phyloP scores from a whole-genome alignment of 140 eudicot species.

The Senecio squalidus region DNA sequence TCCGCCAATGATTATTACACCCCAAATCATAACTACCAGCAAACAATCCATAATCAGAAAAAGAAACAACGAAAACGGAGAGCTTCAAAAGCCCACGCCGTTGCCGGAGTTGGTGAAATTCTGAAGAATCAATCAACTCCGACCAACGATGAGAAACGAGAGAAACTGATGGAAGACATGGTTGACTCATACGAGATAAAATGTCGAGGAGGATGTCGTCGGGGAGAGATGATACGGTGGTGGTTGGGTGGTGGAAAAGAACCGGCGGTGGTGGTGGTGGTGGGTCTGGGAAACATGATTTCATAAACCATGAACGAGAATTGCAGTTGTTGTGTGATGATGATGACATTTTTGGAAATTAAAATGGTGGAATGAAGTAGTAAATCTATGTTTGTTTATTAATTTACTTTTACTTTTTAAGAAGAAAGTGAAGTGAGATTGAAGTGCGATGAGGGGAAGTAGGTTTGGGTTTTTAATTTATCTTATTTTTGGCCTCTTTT shows the following conservation, averaged over 20 bases:
- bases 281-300: constrained; percentile 75
- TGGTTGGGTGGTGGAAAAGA: constrained; percentile 27
- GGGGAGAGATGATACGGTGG: constrained; percentile 66
- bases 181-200: constrained; percentile 45
- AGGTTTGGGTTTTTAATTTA: no score
- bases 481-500: no score
- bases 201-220: constrained; percentile 68
- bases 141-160: constrained; percentile 70
- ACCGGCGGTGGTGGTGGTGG: constrained; percentile 18
- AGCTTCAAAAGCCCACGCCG: constrained; percentile 42
- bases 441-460: no score
- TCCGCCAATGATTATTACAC: constrained; percentile 32
- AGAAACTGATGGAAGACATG: constrained; percentile 51
- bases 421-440: no score
- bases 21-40: constrained; percentile 27
- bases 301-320: constrained; percentile 77
- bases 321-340: constrained; percentile 33
- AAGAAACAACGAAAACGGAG: constrained; percentile 54
- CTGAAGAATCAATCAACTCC: constrained; percentile 43
- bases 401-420: no score
- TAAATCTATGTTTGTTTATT: not conserved
- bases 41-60: constrained; percentile 33
- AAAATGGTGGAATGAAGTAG: no score
- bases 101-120: constrained; percentile 57
- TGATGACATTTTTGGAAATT: not conserved